Percentiles rank a stretch among this genome's conserved stretches.
Conservation (phyloP, 1,139 yeast species). For the Petasospora fabianii region DNA sequence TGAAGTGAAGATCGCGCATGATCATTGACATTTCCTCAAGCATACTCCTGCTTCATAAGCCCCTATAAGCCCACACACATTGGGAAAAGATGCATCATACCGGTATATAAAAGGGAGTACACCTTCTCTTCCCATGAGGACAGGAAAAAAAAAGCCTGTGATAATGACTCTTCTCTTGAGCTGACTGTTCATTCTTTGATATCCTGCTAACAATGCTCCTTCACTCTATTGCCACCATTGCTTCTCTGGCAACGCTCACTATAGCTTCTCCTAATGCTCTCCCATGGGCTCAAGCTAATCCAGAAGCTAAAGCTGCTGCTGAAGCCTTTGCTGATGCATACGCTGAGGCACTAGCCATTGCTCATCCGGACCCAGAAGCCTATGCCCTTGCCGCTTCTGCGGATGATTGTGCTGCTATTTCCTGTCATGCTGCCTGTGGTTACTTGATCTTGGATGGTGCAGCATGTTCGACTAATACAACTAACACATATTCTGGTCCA, state of each 20-base stretch:
- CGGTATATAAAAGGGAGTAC: too few relatives aligned
- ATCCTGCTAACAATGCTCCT: conserved; percentile 6
- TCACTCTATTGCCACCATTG: conserved; percentile 8
- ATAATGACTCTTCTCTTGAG: neutral
- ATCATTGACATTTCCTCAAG: too few relatives aligned
- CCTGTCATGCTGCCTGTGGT: conserved; percentile 31
- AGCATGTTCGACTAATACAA: conserved; percentile 21
- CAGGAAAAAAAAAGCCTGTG: too few relatives aligned
- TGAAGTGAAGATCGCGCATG: too few relatives aligned
- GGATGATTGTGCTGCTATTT: conserved; percentile 27
- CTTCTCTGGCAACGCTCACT: conserved; percentile 6
- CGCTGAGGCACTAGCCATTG: conserved; percentile 25
- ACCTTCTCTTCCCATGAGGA: too few relatives aligned
- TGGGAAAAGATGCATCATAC: too few relatives aligned
- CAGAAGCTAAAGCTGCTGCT: conserved; percentile 23
- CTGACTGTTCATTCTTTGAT: neutral
- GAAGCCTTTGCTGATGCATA: conserved; percentile 22
- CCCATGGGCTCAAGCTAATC: conserved; percentile 24
- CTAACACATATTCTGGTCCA: conserved; percentile 25
- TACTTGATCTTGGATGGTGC: conserved; percentile 27
- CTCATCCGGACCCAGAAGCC: conserved; percentile 28
- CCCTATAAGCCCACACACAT: too few relatives aligned
- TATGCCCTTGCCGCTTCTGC: conserved; percentile 26
- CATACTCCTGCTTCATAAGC: too few relatives aligned
- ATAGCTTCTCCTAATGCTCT: conserved; percentile 15